Base-by-base conservation (phyloP, 192 early-diverging fungal genomes). In the Coemansia sp. region DNA sequence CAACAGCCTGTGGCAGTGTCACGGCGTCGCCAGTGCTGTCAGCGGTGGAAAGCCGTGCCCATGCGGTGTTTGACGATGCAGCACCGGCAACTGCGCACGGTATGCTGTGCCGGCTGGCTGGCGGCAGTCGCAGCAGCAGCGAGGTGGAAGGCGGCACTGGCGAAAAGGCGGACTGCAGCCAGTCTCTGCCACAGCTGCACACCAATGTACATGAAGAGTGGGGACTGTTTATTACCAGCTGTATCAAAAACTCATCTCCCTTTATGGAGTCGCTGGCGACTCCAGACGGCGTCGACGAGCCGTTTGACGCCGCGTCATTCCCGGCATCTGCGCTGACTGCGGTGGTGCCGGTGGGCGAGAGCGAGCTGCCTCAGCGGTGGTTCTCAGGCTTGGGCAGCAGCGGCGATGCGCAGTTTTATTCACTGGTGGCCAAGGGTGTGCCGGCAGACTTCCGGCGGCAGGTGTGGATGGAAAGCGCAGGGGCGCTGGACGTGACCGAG, bases 391-490 rank as follows among this genome's bases (percentile, higher is more conserved):
- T 66, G 28, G 52, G 18, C 14, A 36, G 56, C 3, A 7, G 37
- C 3, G 53, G 30, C 33, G 12, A 30, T 15, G 46, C 46, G 39
- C 59, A 41, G 35, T 36, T 72, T 12, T 48, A 57, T 12, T 45
- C 45, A 6, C 70, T 72, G 30, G 55, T 62, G 11, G 54, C 59
- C 35, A 39, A 51, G 18, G 70, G 70, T 46, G 45, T 72, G 31
- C 70, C 70, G 8, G 41, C 18, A 21, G 50, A 54, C n/a, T 63
- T 64, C 18, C 53, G 68, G 30, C 56, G 68, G 15, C 71, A 68
- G 56, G 60, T 68, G 45, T 74, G 71, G 71, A 67, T 74, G 64
- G 71, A 74, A 57, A 63, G 71, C 35, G 46, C 65, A 2, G 71
- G 57, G 3, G 71, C 71, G 3, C 48, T 67, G 46, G 65, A 59